A percentile compares a stretch with the other conserved stretches of the same genome.
phyloP scores from a whole-genome alignment of 2,329 filamentous ascomycete species.

The Exophiala dermatitidis region DNA sequence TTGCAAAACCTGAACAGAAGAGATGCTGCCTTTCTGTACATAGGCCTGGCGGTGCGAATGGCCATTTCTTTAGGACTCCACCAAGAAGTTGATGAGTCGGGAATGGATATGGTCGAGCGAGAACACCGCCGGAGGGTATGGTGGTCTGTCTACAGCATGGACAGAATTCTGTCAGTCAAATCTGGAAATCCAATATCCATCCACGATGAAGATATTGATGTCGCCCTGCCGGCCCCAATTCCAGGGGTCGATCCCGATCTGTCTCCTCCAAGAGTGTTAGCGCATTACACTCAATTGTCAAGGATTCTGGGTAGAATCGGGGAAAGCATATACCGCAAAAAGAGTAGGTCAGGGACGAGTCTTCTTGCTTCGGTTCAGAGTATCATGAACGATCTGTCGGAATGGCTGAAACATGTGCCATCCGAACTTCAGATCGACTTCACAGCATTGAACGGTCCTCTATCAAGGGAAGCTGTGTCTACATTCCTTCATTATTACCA shows the following conservation, averaged over 20 bases:
- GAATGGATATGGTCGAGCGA: conserved; percentile 37
- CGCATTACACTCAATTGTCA: conserved; percentile 48
- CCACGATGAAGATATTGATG: conserved; percentile 49
- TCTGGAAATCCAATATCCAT: conserved; percentile 51
- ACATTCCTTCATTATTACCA: conserved; percentile 51
- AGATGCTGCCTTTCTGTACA: conserved; percentile 50
- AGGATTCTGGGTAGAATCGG: conserved; percentile 47
- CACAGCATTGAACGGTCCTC: conserved; percentile 35
- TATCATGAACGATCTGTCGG: conserved; percentile 45
- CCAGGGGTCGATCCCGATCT: conserved; percentile 35
- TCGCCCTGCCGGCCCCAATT: conserved; percentile 32
- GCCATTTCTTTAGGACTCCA: conserved; percentile 52
- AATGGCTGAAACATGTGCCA: conserved; percentile 46
- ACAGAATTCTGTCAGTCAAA: conserved; percentile 48
- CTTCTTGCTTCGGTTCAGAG: conserved; percentile 46
- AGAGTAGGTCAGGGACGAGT: conserved; percentile 41
- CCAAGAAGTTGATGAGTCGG: conserved; percentile 42
- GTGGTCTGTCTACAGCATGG: conserved; percentile 53
- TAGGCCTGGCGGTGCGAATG: conserved; percentile 50
- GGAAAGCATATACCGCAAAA: conserved; percentile 45
- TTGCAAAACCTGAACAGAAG: conserved; percentile 52
- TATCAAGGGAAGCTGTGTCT: conserved; percentile 46
- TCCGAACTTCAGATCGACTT: conserved; percentile 45
- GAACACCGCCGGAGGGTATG: conserved; percentile 49
- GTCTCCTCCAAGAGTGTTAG: conserved; percentile 44